Evolutionary conservation across 768 basidiomycete genomes (phyloP).

Genomic region (Pleurotus salmoneostramineus): DNA sequence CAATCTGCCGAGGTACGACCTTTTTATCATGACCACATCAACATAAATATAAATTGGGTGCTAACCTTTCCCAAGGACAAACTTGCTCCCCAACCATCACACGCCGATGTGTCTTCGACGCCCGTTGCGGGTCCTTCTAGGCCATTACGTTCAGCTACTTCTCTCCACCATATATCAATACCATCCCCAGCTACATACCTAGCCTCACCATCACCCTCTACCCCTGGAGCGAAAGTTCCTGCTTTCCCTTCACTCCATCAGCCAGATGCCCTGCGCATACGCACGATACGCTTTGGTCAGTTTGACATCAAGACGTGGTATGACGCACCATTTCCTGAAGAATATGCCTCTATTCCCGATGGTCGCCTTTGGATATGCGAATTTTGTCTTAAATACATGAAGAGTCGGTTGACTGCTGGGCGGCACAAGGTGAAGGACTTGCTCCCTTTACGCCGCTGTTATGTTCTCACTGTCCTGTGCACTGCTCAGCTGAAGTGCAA

Average conservation of each 20-base stretch:
- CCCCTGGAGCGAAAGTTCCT: conserved; percentile 27
- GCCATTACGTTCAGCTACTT: conserved; percentile 54
- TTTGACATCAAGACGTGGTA: conserved; percentile 98
- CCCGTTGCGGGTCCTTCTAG: conserved; percentile 22
- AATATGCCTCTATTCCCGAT: conserved; percentile 89
- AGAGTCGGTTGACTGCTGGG: conserved; percentile 80
- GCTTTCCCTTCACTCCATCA: conserved; percentile 17
- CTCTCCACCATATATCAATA: conserved; percentile 35
- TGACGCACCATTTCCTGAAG: conserved; percentile 97
- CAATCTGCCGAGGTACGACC: conserved; percentile 67
- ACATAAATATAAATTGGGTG: neutral
- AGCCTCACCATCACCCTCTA: conserved; percentile 31
- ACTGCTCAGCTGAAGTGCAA: conserved; percentile 85
- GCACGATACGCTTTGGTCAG: conserved; percentile 83
- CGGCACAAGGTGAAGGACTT: conserved; percentile 66
- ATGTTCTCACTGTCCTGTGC: neutral
- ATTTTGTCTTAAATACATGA: conserved; percentile 98
- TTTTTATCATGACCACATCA: conserved; percentile 10
- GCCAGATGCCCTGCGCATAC: conserved; percentile 61
- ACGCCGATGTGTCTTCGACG: conserved; percentile 18
- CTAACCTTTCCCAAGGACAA: conserved; percentile 35
- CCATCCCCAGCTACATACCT: conserved; percentile 36
- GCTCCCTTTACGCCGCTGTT: too few species aligned
- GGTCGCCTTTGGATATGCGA: conserved; percentile 96
- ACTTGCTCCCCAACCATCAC: conserved; percentile 39